phyloP scores from a whole-genome alignment of 192 early-diverging fungal species.

The Allomyces macrogynus region DNA sequence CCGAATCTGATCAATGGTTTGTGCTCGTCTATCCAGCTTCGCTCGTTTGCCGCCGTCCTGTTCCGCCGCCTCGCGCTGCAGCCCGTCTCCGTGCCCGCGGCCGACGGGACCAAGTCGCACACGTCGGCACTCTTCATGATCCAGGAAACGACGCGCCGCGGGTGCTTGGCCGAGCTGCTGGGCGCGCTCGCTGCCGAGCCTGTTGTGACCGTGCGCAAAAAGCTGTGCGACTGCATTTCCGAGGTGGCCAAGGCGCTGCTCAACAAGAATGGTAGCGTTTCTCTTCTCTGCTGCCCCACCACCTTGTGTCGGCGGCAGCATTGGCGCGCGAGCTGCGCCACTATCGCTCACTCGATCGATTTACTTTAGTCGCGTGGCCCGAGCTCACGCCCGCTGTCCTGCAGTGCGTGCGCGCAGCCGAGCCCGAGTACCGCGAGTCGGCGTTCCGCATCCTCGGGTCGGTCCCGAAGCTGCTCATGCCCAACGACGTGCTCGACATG shows the following conservation, averaged over 20 bases:
- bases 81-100: slow-evolving; percentile 5
- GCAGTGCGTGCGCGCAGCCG: slow-evolving; percentile 54
- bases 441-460: slow-evolving; percentile 77
- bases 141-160: slow-evolving; percentile 34
- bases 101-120: slow-evolving; percentile 24
- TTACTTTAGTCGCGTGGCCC: slow-evolving; percentile 44
- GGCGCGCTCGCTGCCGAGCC: slow-evolving; percentile 55
- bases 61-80: slow-evolving; percentile 45
- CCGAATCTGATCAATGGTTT: slow-evolving; percentile 1
- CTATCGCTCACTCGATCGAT: slow-evolving; percentile 7
- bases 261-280: slow-evolving; percentile 21
- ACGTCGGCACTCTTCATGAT: slow-evolving; percentile 54
- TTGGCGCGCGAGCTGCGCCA: slow-evolving; percentile 1
- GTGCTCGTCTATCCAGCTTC: slow-evolving; percentile 19
- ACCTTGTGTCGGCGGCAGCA: background rate
- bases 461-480: slow-evolving; percentile 52
- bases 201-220: slow-evolving; percentile 55
- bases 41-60: slow-evolving; percentile 44
- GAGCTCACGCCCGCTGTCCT: slow-evolving; percentile 66
- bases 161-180: slow-evolving; percentile 57
- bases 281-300: background rate
- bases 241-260: slow-evolving; percentile 52
- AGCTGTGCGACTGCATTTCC: slow-evolving; percentile 82
- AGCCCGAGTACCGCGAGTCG: slow-evolving; percentile 57
- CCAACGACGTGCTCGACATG: background rate